Evolutionary conservation across 2,329 filamentous ascomycete genomes (phyloP), one percentile per base, ranked within the genome.

Genomic region (Exophiala mesophila): DNA sequence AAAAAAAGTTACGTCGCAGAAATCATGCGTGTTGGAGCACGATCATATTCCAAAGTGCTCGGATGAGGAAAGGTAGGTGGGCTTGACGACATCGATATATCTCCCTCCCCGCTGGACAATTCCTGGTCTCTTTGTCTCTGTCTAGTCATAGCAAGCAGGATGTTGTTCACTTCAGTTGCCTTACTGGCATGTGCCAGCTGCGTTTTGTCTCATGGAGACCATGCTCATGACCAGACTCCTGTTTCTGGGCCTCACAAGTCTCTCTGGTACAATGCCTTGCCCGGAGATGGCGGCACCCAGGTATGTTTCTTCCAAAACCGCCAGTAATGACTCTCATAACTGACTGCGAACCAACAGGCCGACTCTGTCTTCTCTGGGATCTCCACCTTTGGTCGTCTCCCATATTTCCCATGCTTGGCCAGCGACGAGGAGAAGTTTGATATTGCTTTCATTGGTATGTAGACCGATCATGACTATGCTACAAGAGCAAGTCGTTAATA

Each of bases 301-400:
- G 84, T 85, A 57, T 36, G 68, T n/a, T n/a, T n/a, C n/a, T n/a
- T n/a, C n/a, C n/a, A n/a, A 49, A 24, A 15, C 16, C n/a, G n/a
- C n/a, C n/a, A n/a, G n/a, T n/a, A n/a, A n/a, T n/a, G n/a, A n/a
- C n/a, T n/a, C n/a, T n/a, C n/a, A n/a, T n/a, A n/a, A n/a, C n/a
- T n/a, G n/a, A n/a, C n/a, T n/a, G n/a, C 16, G 21, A 15, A 19
- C 7, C n/a, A 21, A 12, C 47, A 89, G 83, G 86, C 86, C 46
- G 86, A 94, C 62, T 88, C 85, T 1, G 85, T 92, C 44, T 94
- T 92, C 66, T 90, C 85, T 1, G 87, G 87, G 19, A 92, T 94
- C 58, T 85, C 83, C 1, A 94, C 87, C 5, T 92, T 92, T 59
- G 87, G 85, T 8, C 80, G 85, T 37, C 68, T 92, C 30, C 80